Evolutionary conservation across 106 monocot species (phyloP), one percentile per base, ranked within the genome.

Genomic region (Platanthera guangdongensis): DNA sequence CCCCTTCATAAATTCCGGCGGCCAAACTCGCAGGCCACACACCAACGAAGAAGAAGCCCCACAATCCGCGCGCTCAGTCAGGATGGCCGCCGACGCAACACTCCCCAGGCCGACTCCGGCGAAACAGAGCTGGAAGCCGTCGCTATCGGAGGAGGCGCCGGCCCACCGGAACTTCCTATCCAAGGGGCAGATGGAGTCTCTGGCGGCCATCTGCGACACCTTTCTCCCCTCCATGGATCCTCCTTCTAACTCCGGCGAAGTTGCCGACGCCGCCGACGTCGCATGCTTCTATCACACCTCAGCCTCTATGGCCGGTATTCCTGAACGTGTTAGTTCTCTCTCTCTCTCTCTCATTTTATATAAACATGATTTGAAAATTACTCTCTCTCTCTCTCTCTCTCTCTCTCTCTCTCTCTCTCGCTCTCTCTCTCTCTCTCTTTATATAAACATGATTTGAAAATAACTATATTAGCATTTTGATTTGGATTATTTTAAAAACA

Each of bases 241-340:
- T 14, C 53, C 73, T 16, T 45, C 75, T 19, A 16, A n/a, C 9
- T 60, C 59, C 8, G 21, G 21, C 21, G 59, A 60, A 0, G n/a
- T 21, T 7, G 50, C 47, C 18, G 49, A 51, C 1, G 39, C 59
- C 74, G 85, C 25, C 25, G 25, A 28, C 48, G 68, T 75, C 59
- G 10, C 47, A 51, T 22, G 19, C 21, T 82, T 85, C 71, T 85
- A 82, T 48, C 13, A 79, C 32, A 85, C 85, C 16, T 85, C 85
- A 0, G 85, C 85, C 3, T 85, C 85, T 72, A 82, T 82, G 82
- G 50, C 57, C 47, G 81, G 74, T 8, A 72, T 68, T 0, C 71
- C 79, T 4, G 82, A 72, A 8, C 52, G 54, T 7, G 59, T 60
- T 60, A 60, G 59, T 18, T 21, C n/a, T 55, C 13, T 57, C 39